Conservation (phyloP, 371 early-diverging fungal genomes). For the Mortierella sp. region DNA sequence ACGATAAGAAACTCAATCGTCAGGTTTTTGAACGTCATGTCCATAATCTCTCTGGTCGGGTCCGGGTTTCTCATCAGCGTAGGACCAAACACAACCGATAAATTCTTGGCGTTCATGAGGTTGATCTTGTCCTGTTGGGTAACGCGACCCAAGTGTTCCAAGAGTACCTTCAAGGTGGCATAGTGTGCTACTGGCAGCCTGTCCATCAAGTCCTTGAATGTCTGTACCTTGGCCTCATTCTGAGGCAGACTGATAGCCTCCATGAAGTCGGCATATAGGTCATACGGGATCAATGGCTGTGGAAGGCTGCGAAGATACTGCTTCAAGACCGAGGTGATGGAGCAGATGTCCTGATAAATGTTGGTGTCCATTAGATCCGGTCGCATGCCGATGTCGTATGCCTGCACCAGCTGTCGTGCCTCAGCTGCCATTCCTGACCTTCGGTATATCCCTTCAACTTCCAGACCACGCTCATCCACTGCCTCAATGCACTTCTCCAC, state of each 20-base stretch:
- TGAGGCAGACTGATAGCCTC: constrained; percentile 68
- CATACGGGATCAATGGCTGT: constrained; percentile 89
- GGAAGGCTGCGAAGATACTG: constrained; percentile 96
- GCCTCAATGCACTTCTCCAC: constrained; percentile 83
- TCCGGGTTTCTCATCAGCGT: constrained; percentile 81
- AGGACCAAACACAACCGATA: constrained; percentile 95
- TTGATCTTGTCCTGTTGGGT: constrained; percentile 71
- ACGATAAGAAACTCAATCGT: constrained; percentile 78
- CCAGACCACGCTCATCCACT: constrained; percentile 80
- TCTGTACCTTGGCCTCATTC: constrained; percentile 18
- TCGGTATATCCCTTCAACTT: constrained; percentile 94
- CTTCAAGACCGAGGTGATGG: constrained; percentile 95
- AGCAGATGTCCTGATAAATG: constrained; percentile 73
- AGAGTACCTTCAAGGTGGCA: constrained; percentile 69
- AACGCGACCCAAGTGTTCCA: constrained; percentile 74
- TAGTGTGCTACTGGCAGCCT: constrained; percentile 71
- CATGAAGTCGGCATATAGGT: constrained; percentile 83
- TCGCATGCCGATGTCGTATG: constrained; percentile 52
- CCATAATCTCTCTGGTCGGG: constrained; percentile 77
- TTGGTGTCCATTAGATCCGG: constrained; percentile 68
- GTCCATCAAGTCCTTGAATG: constrained; percentile 47
- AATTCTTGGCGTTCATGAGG: constrained; percentile 88
- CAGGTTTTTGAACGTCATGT: constrained; percentile 82
- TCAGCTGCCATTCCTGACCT: constrained; percentile 92
- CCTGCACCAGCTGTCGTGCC: constrained; percentile 71